A percentile compares a stretch with the other conserved stretches of the same genome.
phyloP scores from a whole-genome alignment of 2,329 filamentous ascomycete genomes.

The Ascomycota sp. region DNA sequence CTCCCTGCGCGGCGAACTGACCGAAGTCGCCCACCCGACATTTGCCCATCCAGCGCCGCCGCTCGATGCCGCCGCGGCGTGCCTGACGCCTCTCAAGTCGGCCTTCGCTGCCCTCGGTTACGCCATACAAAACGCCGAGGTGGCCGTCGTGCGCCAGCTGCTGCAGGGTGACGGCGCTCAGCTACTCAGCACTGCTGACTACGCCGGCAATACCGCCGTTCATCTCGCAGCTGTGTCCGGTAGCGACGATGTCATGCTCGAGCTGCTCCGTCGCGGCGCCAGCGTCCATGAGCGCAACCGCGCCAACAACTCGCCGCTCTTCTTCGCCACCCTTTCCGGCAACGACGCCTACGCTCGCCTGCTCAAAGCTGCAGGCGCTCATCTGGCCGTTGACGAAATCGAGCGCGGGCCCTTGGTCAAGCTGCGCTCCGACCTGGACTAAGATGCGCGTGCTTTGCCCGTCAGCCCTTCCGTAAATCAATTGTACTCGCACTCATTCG shows the following conservation, averaged over 20 bases:
- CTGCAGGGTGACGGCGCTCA: slow-evolving; percentile 42
- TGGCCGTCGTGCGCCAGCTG: slow-evolving; percentile 43
- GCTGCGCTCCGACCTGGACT: slow-evolving; percentile 2
- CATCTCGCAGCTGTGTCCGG: slow-evolving; percentile 37
- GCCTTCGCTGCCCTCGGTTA: slow-evolving; percentile 65
- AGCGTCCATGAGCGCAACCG: slow-evolving; percentile 46
- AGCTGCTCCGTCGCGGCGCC: slow-evolving; percentile 39
- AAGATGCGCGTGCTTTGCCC: neutral
- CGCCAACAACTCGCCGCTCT: slow-evolving; percentile 45
- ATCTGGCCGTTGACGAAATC: slow-evolving; percentile 25
- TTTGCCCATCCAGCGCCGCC: slow-evolving; percentile 54
- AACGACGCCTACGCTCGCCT: slow-evolving; percentile 31
- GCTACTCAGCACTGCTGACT: slow-evolving; percentile 57
- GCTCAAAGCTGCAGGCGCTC: slow-evolving; percentile 36
- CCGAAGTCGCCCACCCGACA: slow-evolving; percentile 48
- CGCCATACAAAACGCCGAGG: slow-evolving; percentile 53
- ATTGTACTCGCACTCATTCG: too few relatives aligned
- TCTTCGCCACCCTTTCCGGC: slow-evolving; percentile 37
- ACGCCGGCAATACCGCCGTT: slow-evolving; percentile 56
- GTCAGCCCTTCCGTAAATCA: too few relatives aligned
- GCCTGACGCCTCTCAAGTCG: slow-evolving; percentile 29
- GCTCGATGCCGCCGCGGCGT: slow-evolving; percentile 19
- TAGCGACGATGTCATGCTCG: slow-evolving; percentile 31
- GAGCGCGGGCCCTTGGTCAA: slow-evolving; percentile 10
- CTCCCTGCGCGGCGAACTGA: slow-evolving; percentile 70